Evolutionary conservation across 1,139 yeast species (phyloP).

Genomic region (Kurtzmaniella natalensis): DNA sequence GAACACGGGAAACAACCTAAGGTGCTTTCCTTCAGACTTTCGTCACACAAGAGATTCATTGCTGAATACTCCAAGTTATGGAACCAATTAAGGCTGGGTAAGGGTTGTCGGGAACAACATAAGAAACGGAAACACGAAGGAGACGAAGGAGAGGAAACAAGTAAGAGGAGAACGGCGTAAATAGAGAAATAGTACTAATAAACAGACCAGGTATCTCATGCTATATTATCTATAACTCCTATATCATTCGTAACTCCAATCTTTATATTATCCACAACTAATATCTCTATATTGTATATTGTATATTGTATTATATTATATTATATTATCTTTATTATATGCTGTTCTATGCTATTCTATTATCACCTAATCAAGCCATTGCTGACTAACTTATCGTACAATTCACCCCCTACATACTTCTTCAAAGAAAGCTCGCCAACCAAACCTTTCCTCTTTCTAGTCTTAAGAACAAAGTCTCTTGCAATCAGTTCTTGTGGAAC

Average conservation of each 20-base stretch:
- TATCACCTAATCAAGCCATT: slow-evolving; percentile 39
- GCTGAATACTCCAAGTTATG: slow-evolving; percentile 26
- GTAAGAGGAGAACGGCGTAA: background rate
- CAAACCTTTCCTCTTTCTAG: slow-evolving; percentile 81
- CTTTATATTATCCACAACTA: no score
- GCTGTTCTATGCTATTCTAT: no score
- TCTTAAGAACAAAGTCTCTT: slow-evolving; percentile 84
- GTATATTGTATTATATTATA: no score
- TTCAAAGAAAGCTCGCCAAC: slow-evolving; percentile 73
- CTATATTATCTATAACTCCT: no score
- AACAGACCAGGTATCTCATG: no score
- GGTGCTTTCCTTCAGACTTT: slow-evolving; percentile 21
- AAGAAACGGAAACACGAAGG: slow-evolving; percentile 1
- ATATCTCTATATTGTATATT: no score
- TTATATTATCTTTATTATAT: no score
- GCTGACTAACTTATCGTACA: slow-evolving; percentile 50
- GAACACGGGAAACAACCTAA: slow-evolving; percentile 13
- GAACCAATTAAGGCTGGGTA: slow-evolving; percentile 19
- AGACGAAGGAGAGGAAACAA: slow-evolving; percentile 4
- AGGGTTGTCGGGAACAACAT: slow-evolving; percentile 15
- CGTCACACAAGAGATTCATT: slow-evolving; percentile 29
- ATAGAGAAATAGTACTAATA: slow-evolving; percentile 3
- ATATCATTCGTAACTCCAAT: no score
- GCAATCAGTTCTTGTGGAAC: slow-evolving; percentile 70
- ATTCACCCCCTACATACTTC: slow-evolving; percentile 63